These are phyloP conservation scores for Notholithocarpus densiflorus DNA, from an alignment of 306 rosid genomes.

Conservation along the genomic window DNA sequence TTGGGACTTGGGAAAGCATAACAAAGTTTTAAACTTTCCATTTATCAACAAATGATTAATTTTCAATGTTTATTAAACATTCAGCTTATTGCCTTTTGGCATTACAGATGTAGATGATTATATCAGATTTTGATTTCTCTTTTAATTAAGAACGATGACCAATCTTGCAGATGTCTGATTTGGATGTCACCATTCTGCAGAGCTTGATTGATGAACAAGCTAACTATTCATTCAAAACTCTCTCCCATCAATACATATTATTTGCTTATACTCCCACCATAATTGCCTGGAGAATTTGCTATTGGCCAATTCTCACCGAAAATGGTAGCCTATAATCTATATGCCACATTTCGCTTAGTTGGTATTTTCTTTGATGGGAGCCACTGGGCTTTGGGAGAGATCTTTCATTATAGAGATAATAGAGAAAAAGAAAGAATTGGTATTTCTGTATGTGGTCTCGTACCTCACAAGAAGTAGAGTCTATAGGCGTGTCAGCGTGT, in stretches of 20 bases:
- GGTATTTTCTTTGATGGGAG: no score
- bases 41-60: slow-evolving; percentile 40
- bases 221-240: not conserved
- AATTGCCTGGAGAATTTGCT: no score
- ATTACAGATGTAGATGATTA: not conserved
- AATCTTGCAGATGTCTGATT: not conserved
- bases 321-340: no score
- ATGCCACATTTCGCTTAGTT: no score
- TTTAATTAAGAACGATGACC: not conserved
- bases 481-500: no score
- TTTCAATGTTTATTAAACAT: slow-evolving; percentile 27
- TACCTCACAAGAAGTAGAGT: no score
- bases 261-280: no score
- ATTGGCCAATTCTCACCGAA: no score
- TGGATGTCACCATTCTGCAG: not conserved
- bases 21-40: slow-evolving; percentile 30
- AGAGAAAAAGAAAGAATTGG: no score
- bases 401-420: no score
- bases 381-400: no score
- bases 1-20: slow-evolving; percentile 34
- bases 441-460: no score
- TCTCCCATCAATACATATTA: not conserved
- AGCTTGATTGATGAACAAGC: not conserved
- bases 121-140: not conserved
- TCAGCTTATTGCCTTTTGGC: slow-evolving; percentile 5